Evolutionary conservation across 1,284 basidiomycete genomes (phyloP), one percentile per base, ranked within the genome.

Genomic region (Trichosporon asahii): DNA sequence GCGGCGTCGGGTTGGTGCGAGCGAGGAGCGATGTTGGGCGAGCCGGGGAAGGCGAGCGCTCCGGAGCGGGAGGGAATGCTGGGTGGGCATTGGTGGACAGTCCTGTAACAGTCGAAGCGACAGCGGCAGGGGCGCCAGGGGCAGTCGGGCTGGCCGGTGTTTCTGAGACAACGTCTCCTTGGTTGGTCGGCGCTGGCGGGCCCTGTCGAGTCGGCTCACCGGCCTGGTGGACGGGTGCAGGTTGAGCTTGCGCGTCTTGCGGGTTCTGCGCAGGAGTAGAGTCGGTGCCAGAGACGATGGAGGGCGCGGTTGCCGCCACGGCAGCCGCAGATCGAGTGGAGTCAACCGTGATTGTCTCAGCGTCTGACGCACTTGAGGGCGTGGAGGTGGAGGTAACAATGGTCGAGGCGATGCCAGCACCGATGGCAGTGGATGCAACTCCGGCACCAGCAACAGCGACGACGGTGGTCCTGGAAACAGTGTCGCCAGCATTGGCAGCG

Each of bases 1-100:
- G 69, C 2, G 69, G 69, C 3, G 69, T 70, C 6, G 69, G 69
- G 46, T 70, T 70, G 23, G 69, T 70, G 31, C 69, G 69, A 3
- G 69, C 53, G 4, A 70, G 63, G 0, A 66, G 64, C 6, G 46
- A 53, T 2, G 53, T 37, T 3, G 49, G 64, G 2, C 53, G 29
- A 3, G 69, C 53, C 1, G 69, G 69, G 2, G 69, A 70, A 3
- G 69, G 69, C 6, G 66, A 67, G 44, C 69, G 69, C 6, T 67
- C 53, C 18, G 69, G 69, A 1, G 67, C 67, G 0, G 66, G 69
- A 7, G 63, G 66, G 57, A 60, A 27, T 7, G 57, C 57, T n/a
- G 25, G 66, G 18, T 25, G 65, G 4, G 31, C 55, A 25, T 23
- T 9, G 8, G 55, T 44, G 3, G 65, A 55, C 18, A 37, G 23